A percentile compares a stretch with the other conserved stretches of the same genome.
Evolutionary conservation across 2,329 filamentous ascomycete genomes (phyloP).

Genomic region (Diaporthe humulicola): DNA sequence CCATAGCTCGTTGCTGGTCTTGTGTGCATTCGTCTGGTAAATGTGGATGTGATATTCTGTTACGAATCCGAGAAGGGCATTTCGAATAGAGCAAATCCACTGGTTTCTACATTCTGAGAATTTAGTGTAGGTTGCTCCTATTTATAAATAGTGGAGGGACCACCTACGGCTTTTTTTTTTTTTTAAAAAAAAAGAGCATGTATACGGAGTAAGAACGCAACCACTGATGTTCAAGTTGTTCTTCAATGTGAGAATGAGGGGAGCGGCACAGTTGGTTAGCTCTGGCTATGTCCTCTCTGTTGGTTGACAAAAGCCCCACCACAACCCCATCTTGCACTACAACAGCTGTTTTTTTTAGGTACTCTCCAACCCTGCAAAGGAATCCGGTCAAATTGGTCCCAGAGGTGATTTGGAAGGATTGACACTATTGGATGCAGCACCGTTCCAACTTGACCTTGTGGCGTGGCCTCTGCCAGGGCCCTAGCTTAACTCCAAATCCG

Average conservation of each 20-base stretch:
- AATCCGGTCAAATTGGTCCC: not conserved
- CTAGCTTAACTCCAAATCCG: too few species aligned
- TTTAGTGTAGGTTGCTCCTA: too few species aligned
- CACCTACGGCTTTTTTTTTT: too few species aligned
- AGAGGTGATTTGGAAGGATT: not conserved
- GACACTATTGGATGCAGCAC: not conserved
- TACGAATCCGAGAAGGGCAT: too few species aligned
- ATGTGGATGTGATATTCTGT: not conserved
- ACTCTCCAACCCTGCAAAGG: not conserved
- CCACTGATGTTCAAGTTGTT: constrained; percentile 6
- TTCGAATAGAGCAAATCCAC: too few species aligned
- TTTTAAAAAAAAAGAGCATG: too few species aligned
- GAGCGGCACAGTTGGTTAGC: not conserved
- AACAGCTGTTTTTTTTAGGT: not conserved
- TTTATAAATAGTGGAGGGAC: too few species aligned
- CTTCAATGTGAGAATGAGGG: constrained; percentile 4
- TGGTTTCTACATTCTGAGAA: too few species aligned
- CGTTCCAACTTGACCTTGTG: not conserved
- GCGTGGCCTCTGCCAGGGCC: not conserved
- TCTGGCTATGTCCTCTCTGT: not conserved
- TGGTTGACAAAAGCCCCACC: not conserved
- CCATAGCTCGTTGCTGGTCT: too few species aligned
- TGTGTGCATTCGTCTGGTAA: not conserved
- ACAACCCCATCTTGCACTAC: not conserved
- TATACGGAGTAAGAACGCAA: too few species aligned